Conservation (phyloP, 2,329 filamentous ascomycete genomes). For the Neopestalotiopsis sp. region DNA sequence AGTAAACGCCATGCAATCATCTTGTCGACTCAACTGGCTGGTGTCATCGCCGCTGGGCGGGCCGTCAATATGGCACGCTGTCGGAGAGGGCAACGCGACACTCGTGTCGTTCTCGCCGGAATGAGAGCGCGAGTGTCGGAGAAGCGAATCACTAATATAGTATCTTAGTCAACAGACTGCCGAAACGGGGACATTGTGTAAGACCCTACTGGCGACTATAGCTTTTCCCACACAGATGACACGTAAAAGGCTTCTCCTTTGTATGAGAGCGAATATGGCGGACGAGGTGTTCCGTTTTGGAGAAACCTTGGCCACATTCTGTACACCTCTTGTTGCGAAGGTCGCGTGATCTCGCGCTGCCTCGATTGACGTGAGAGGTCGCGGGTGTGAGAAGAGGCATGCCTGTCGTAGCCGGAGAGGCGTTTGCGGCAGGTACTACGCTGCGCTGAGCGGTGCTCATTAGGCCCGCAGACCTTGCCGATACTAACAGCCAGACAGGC, state of each 20-base stretch:
- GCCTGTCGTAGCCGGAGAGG: too few species aligned
- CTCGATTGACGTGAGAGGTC: neutral
- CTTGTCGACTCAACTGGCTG: too few species aligned
- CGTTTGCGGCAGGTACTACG: too few species aligned
- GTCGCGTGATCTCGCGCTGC: neutral
- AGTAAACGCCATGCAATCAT: too few species aligned
- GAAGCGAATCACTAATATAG: neutral
- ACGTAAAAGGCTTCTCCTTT: neutral
- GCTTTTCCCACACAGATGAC: neutral
- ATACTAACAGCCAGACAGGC: too few species aligned
- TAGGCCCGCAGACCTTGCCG: too few species aligned
- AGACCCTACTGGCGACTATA: neutral
- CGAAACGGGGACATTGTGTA: too few species aligned
- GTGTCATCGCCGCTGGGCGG: neutral
- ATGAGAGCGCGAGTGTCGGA: constrained; percentile 1
- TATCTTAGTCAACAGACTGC: neutral
- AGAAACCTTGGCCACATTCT: constrained; percentile 1
- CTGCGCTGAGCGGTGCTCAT: too few species aligned
- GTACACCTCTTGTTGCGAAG: neutral
- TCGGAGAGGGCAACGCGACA: neutral
- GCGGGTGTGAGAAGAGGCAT: too few species aligned
- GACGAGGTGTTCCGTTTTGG: neutral
- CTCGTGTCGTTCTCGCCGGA: neutral
- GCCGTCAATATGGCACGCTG: neutral
- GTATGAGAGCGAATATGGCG: neutral